Conservation (phyloP, 2,329 filamentous ascomycete species). For the Fusarium agapanthi region DNA sequence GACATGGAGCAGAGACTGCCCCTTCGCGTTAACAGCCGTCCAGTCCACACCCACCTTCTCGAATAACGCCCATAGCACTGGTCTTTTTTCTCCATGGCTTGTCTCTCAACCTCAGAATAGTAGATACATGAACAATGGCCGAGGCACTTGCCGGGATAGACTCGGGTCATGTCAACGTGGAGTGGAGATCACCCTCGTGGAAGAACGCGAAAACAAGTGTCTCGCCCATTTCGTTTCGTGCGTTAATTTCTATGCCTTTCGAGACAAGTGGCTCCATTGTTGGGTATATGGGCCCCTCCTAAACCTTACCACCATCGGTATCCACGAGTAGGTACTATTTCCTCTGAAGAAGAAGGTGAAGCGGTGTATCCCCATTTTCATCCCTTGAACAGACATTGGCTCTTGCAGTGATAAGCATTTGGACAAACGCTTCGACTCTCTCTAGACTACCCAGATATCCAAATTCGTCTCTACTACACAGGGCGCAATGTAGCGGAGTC, state of each 20-base stretch:
- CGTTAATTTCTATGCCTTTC: neutral
- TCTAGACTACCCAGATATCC: neutral
- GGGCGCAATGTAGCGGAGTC: neutral
- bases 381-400: too few relatives aligned
- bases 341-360: neutral
- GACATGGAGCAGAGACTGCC: neutral
- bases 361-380: neutral
- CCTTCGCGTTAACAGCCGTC: neutral
- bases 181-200: neutral
- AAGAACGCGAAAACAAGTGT: neutral
- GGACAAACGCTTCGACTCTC: neutral
- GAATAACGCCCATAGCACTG: neutral
- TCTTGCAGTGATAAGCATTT: neutral
- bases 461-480: rapidly evolving
- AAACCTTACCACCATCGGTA: neutral
- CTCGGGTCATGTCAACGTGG: neutral
- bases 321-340: neutral
- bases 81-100: neutral
- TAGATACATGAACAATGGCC: rapidly evolving
- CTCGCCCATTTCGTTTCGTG: neutral
- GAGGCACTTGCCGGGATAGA: neutral
- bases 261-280: neutral
- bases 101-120: neutral
- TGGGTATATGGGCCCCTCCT: neutral
- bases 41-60: neutral